A percentile compares a stretch with the other conserved stretches of the same genome.
These are phyloP conservation scores for Cymbidium sinense DNA, from an alignment of 106 monocot species.

Conservation along the genomic window DNA sequence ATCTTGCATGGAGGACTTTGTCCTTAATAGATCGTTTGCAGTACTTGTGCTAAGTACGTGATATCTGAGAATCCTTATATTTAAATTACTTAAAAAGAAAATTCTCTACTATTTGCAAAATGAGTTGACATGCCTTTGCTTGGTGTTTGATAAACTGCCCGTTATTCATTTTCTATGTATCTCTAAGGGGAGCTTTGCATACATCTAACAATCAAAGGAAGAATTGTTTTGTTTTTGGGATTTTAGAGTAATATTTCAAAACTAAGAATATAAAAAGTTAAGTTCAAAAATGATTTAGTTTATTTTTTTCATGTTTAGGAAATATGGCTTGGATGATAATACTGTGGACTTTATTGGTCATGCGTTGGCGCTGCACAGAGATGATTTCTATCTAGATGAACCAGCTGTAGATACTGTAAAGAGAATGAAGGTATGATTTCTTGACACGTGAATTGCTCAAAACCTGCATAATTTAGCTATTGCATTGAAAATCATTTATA, in stretches of 20 bases:
- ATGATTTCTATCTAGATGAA: conserved; percentile 76
- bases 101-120: neutral
- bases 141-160: neutral
- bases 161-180: neutral
- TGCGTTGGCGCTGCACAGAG: conserved; percentile 86
- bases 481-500: neutral
- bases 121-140: neutral
- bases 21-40: neutral
- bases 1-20: neutral
- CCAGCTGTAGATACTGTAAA: conserved; percentile 91
- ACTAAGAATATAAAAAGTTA: neutral
- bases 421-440: conserved; percentile 76
- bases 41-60: neutral
- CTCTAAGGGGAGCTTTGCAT: neutral
- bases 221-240: neutral
- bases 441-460: neutral
- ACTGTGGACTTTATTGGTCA: conserved; percentile 91
- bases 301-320: conserved; percentile 30
- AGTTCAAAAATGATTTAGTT: neutral
- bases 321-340: conserved; percentile 89
- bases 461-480: neutral
- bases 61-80: neutral
- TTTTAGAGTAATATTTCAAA: neutral
- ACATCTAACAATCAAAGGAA: neutral
- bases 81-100: neutral